Evolutionary conservation across 208 protist species (phyloP).

Genomic region (Acanthamoeba quina): DNA sequence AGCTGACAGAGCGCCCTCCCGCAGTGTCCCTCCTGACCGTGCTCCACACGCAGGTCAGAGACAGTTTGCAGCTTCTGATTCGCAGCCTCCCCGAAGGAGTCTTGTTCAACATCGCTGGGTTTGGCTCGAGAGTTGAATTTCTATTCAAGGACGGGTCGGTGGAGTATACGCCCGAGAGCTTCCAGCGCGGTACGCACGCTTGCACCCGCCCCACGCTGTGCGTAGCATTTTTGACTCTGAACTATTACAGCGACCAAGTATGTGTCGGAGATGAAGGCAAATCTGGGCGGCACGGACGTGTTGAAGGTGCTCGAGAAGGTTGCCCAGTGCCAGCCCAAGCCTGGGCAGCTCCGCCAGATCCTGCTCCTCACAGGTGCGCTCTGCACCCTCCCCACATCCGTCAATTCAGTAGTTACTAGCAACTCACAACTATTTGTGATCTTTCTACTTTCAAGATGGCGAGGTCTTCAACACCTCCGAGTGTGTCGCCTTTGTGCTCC

Average conservation of each 20-base stretch:
- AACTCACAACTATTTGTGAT: neutral
- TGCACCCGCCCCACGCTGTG: neutral
- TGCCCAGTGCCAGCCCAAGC: neutral
- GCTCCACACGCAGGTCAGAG: neutral
- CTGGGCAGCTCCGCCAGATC: constrained; percentile 64
- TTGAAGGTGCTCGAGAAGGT: constrained; percentile 66
- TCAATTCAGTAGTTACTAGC: too few species aligned
- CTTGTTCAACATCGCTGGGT: constrained; percentile 76
- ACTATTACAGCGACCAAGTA: neutral
- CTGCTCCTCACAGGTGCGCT: constrained; percentile 40
- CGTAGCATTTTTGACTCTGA: neutral
- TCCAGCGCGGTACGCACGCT: constrained; percentile 1
- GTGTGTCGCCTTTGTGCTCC: constrained; percentile 56
- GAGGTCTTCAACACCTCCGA: constrained; percentile 41
- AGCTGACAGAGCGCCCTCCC: neutral
- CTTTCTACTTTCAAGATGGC: neutral
- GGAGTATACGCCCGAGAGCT: constrained; percentile 2
- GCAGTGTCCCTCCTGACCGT: neutral
- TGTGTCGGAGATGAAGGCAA: constrained; percentile 11
- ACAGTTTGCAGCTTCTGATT: constrained; percentile 72
- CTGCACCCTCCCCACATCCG: neutral
- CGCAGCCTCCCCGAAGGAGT: constrained; percentile 40
- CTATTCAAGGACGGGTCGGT: constrained; percentile 50
- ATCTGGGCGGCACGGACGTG: constrained; percentile 67
- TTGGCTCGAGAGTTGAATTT: constrained; percentile 23